A percentile compares a stretch with the other conserved stretches of the same genome.
phyloP scores from a whole-genome alignment of 257 asterid species.

The Solanum ahanhuiri region DNA sequence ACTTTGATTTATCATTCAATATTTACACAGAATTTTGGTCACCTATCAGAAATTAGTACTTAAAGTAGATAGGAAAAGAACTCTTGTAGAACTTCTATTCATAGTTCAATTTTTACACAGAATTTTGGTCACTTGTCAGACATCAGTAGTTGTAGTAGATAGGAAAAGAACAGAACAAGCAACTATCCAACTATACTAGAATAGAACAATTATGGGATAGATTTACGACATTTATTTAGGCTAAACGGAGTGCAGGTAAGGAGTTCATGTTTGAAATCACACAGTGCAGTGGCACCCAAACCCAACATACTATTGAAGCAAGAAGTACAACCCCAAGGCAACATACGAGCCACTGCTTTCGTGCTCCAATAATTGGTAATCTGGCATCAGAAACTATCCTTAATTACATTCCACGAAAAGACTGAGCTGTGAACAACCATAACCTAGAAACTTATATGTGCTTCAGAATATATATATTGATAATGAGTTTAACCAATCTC shows the following conservation, averaged over 20 bases:
- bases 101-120: background rate
- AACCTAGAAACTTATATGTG: background rate
- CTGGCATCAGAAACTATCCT: background rate
- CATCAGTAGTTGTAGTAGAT: background rate
- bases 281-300: background rate
- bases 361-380: background rate
- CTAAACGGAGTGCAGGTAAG: background rate
- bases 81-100: background rate
- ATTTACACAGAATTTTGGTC: background rate
- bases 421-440: background rate
- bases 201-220: background rate
- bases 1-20: background rate
- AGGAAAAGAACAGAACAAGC: background rate
- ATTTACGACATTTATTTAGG: background rate
- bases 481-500: background rate
- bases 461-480: background rate
- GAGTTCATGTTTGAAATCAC: background rate
- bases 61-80: background rate
- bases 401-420: background rate
- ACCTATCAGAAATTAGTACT: too few relatives aligned
- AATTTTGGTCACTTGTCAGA: background rate
- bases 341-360: background rate
- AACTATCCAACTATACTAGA: background rate
- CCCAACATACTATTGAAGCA: background rate
- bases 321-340: background rate